phyloP scores from a whole-genome alignment of 345 rosid genomes.

The Syzygium oleosum region DNA sequence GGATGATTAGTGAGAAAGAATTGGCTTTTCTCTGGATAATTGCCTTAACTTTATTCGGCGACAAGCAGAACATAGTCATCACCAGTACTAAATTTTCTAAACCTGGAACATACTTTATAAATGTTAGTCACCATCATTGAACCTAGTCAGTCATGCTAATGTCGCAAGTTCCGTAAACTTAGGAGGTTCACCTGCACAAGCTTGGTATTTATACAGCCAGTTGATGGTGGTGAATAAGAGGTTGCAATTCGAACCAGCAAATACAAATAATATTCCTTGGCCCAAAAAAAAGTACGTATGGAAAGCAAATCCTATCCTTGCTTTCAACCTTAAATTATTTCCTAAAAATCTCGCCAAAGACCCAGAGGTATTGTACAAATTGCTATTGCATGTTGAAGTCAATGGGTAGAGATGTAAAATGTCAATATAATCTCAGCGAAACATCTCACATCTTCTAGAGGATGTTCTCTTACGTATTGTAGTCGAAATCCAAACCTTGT shows the following conservation, averaged over 20 bases:
- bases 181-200: not conserved
- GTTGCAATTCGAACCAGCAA: not conserved
- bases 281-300: not conserved
- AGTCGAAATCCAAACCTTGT: too few species aligned
- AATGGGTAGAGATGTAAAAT: not conserved
- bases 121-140: not conserved
- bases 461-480: too few species aligned
- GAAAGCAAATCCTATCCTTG: not conserved
- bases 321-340: not conserved
- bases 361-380: not conserved
- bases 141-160: not conserved
- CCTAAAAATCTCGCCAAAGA: not conserved
- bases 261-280: not conserved
- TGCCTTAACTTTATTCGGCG: not conserved
- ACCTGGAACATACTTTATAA: not conserved
- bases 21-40: not conserved
- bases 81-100: too few species aligned
- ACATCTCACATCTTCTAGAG: too few species aligned
- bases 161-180: too few species aligned
- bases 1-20: not conserved
- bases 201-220: not conserved
- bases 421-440: too few species aligned
- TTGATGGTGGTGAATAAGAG: not conserved
- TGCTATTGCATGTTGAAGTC: not conserved
- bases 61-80: too few species aligned